These are phyloP conservation scores for Chalciporus piperatus DNA, from an alignment of 768 basidiomycete species.

Conservation along the genomic window DNA sequence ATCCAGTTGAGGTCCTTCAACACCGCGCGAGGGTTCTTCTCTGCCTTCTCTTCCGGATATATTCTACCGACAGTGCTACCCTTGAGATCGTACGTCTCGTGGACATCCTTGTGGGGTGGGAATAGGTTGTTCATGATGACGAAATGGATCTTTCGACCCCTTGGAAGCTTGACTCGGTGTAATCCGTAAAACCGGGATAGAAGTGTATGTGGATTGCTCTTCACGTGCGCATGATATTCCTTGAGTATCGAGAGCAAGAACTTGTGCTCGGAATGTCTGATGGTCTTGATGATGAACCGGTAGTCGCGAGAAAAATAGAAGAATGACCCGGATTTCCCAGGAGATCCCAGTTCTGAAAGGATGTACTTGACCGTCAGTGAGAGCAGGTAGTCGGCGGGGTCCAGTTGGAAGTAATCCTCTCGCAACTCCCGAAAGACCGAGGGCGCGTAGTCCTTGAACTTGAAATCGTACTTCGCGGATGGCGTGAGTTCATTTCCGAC, in stretches of 20 bases:
- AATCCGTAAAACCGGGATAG: slow-evolving; percentile 95
- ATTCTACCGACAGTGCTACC: slow-evolving; percentile 88
- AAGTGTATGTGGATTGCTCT: slow-evolving; percentile 88
- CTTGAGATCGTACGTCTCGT: slow-evolving; percentile 97
- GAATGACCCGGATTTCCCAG: slow-evolving; percentile 97
- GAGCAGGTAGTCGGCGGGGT: slow-evolving; percentile 96
- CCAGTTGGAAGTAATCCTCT: slow-evolving; percentile 91
- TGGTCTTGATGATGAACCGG: slow-evolving; percentile 99
- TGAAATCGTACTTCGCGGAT: slow-evolving; percentile 98
- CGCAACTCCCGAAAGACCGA: slow-evolving; percentile 96
- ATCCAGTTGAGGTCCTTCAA: slow-evolving; percentile 98
- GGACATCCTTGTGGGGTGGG: slow-evolving; percentile 94
- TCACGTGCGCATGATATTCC: slow-evolving; percentile 82
- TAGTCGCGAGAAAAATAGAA: slow-evolving; percentile 99
- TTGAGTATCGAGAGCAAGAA: slow-evolving; percentile 84
- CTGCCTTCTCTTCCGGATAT: slow-evolving; percentile 79
- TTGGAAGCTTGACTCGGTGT: slow-evolving; percentile 94
- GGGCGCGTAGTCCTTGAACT: slow-evolving; percentile 99
- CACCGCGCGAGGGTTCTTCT: slow-evolving; percentile 80
- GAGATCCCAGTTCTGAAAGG: slow-evolving; percentile 94
- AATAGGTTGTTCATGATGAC: slow-evolving; percentile 99
- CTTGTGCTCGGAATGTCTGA: slow-evolving; percentile 91
- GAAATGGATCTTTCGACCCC: slow-evolving; percentile 95
- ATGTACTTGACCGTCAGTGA: slow-evolving; percentile 98
- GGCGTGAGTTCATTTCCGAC: slow-evolving; percentile 98